phyloP scores from a whole-genome alignment of 352 stramenopile genomes.

The Phytopythium kandeliae region DNA sequence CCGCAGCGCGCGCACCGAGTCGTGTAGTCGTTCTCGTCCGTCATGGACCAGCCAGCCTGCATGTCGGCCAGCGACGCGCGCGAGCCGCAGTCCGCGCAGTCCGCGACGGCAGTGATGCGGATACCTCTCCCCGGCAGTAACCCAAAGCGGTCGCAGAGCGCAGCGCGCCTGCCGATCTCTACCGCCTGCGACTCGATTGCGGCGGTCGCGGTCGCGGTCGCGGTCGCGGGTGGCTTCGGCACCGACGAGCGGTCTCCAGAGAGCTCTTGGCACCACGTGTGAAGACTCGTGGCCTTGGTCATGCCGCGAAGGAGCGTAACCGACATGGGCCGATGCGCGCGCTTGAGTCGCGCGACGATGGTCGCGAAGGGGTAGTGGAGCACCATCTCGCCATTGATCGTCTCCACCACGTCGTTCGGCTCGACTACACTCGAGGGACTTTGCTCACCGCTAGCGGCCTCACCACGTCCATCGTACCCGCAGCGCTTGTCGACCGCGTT shows the following conservation, averaged over 20 bases:
- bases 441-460: not conserved
- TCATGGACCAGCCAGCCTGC: slow-evolving; percentile 21
- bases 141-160: slow-evolving; percentile 46
- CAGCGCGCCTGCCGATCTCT: slow-evolving; percentile 6
- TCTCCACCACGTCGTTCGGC: slow-evolving; percentile 30
- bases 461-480: not conserved
- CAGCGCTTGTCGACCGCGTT: not conserved
- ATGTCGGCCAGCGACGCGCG: slow-evolving; percentile 28
- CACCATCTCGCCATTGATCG: slow-evolving; percentile 40
- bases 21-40: slow-evolving; percentile 36
- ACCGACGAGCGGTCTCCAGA: not conserved
- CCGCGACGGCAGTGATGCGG: slow-evolving; percentile 28
- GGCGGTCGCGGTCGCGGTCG: not conserved
- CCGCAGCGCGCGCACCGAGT: slow-evolving; percentile 23
- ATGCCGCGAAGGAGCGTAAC: slow-evolving; percentile 40
- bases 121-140: slow-evolving; percentile 28
- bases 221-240: not conserved
- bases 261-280: slow-evolving; percentile 6
- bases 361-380: slow-evolving; percentile 23
- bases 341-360: slow-evolving; percentile 28
- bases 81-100: slow-evolving; percentile 27
- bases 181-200: not conserved
- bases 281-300: slow-evolving; percentile 15
- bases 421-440: slow-evolving; percentile 2
- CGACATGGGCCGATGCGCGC: slow-evolving; percentile 35